Base-by-base conservation (phyloP, 192 early-diverging fungal species). In the Diversispora eburnea region DNA sequence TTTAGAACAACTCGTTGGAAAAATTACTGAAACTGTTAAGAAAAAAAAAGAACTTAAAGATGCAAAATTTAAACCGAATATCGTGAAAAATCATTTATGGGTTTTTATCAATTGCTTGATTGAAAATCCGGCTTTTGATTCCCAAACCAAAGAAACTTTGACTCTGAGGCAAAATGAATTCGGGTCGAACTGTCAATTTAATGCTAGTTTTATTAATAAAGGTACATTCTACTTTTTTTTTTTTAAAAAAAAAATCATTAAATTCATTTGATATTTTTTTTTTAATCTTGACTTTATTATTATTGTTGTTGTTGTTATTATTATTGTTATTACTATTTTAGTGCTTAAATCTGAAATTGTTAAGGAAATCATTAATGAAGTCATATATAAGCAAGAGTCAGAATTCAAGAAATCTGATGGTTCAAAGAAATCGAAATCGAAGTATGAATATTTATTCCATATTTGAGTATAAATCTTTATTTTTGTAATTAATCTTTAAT, bases 61-160 rank as follows among this genome's bases (percentile, higher is more conserved):
- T 22, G 80, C 81, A 8, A 83, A 81, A 19, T 77, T 96, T 67
- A 95, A 92, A 82, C 89, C 93, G 19, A 85, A 86, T 78, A 89
- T 94, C 79, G 89, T 92, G 77, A 95, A 95, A 76, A 91, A 83
- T 59, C 93, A 99, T 75, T 85, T 99, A 79, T 93, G 89, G 85
- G 70, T 99, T 12, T 99, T 96, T 86, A 85, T 99, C 76, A 99
- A 99, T 80, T 91, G 89, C 77, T 73, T 89, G 67, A 97, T 99
- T 64, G 94, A 91, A 70, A 99, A 98, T 73, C 94, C 96, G 8
- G 81, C 92, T 9, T 99, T 99, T 79, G 94, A 98, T 80, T 96
- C 94, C 43, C 97, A 99, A 81, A 99, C 95, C 25, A 98, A 99
- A 78, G 96, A 97, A 75, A 95, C 84, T 68, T 85, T 99, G 89